Evolutionary conservation across 2,329 filamentous ascomycete species (phyloP), one percentile per base, ranked within the genome.

Genomic region (Cercospora zeina): DNA sequence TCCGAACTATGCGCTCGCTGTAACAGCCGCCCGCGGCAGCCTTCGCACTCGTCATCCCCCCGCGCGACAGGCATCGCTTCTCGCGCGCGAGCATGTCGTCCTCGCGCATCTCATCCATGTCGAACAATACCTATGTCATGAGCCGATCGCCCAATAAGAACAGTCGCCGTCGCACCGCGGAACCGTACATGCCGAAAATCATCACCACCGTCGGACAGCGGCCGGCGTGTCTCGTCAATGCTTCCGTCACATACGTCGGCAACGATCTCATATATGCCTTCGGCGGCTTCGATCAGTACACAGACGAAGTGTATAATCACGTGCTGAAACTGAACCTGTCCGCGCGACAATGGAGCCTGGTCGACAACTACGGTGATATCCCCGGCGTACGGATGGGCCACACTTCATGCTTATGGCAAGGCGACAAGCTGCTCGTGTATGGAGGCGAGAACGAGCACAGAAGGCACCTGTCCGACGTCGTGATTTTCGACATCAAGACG

Each of bases 311-410:
- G 16, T 99, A 99, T 79, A 99, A 99, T 74, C 95, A 99, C 79
- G 95, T 99, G 45, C 82, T 99, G 66, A 88, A 87, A 70, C 80
- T 99, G 56, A 93, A 99, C 75, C 83, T 99, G 66, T 83, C 89
- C 64, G 93, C 89, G 65, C 87, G 95, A 69, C 91, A 95, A 75
- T 99, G 95, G 95, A 95, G 87, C 68, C 81, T 99, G 55, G 93
- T 99, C 19, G 95, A 97, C 78, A 99, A 99, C 77, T 99, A 96
- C 80, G 95, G 95, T 34, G 93, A 97, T 77, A 97, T 97, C 67
- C 93, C 93, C 4, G 93, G 93, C 13, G 93, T 97, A 54, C 87
- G 93, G 68, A 97, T 97, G 95, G 93, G 93, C 91, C 95, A 99
- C 74, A 97, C 95, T 49, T 93, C 95, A 30, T 96, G 91, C 34